Evolutionary conservation across 352 stramenopile species (phyloP).

Genomic region (Globisporangium echinulatum): DNA sequence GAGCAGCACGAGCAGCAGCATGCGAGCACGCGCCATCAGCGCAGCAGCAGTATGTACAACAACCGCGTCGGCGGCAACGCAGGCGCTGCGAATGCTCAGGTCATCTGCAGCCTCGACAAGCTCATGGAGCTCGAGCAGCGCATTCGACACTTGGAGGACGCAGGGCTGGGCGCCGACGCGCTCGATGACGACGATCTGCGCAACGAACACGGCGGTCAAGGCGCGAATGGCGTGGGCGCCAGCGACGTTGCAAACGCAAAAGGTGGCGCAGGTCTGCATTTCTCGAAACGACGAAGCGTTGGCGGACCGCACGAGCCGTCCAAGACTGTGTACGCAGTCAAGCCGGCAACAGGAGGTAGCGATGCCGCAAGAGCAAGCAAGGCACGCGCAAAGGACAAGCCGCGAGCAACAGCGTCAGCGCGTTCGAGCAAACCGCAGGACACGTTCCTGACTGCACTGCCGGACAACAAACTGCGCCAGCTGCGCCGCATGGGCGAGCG

Average conservation of each 20-base stretch:
- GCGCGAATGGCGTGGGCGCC: slow-evolving; percentile 18
- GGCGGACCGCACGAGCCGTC: slow-evolving; percentile 34
- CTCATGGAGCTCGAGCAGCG: slow-evolving; percentile 88
- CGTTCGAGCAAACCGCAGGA: slow-evolving; percentile 12
- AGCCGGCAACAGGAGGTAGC: slow-evolving; percentile 10
- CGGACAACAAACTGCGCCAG: slow-evolving; percentile 54
- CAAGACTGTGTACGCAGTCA: slow-evolving; percentile 53
- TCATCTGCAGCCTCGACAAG: slow-evolving; percentile 78
- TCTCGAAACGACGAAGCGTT: slow-evolving; percentile 43
- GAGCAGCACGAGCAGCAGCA: slow-evolving; percentile 16
- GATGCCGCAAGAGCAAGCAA: slow-evolving; percentile 16
- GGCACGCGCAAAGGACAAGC: slow-evolving; percentile 27
- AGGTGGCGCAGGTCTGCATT: slow-evolving; percentile 24
- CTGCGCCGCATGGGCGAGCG: slow-evolving; percentile 59
- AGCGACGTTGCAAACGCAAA: slow-evolving; percentile 18
- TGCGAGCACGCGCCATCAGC: slow-evolving; percentile 8
- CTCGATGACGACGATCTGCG: slow-evolving; percentile 23
- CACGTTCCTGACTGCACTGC: slow-evolving; percentile 55
- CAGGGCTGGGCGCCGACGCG: slow-evolving; percentile 35
- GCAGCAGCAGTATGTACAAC: slow-evolving; percentile 30
- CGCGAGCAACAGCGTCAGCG: slow-evolving; percentile 5
- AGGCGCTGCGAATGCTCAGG: slow-evolving; percentile 23
- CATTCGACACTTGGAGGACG: slow-evolving; percentile 79
- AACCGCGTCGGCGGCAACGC: slow-evolving; percentile 10
- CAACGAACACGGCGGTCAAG: slow-evolving; percentile 8